Percentiles rank a stretch among this genome's conserved stretches.
Conservation (phyloP, 495 filamentous ascomycete species). For the Cudoniella acicularis region DNA sequence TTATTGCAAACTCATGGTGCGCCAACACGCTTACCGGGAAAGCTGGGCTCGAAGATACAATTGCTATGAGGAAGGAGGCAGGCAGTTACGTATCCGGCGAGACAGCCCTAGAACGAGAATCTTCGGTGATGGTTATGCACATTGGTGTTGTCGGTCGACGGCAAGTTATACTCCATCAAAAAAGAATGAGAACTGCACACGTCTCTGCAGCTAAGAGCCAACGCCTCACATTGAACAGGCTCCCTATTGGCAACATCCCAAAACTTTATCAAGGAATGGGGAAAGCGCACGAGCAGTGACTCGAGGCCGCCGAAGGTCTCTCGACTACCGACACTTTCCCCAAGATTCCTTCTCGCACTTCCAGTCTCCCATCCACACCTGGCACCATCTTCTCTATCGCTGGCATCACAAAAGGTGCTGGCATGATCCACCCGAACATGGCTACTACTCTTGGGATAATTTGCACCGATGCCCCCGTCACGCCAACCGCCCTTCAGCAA, state of each 20-base stretch:
- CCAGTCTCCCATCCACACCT: slow-evolving; percentile 79
- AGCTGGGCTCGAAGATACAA: slow-evolving; percentile 84
- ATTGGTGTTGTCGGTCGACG: no score
- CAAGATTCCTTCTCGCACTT: slow-evolving; percentile 83
- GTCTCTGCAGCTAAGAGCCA: not conserved
- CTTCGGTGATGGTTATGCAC: slow-evolving; percentile 83
- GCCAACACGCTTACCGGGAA: slow-evolving; percentile 97
- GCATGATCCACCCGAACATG: slow-evolving; percentile 99
- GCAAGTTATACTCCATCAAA: slow-evolving; percentile 96
- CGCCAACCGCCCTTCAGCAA: slow-evolving; percentile 58
- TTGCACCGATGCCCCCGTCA: slow-evolving; percentile 87
- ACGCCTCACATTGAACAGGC: slow-evolving; percentile 35
- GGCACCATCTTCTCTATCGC: slow-evolving; percentile 74
- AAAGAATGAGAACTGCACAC: slow-evolving; percentile 51
- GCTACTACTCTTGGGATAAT: slow-evolving; percentile 91
- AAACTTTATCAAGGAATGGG: slow-evolving; percentile 64
- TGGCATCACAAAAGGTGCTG: slow-evolving; percentile 96
- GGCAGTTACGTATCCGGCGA: slow-evolving; percentile 55
- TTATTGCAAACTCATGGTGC: slow-evolving; percentile 93
- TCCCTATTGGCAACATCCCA: slow-evolving; percentile 92
- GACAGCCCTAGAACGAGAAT: slow-evolving; percentile 55
- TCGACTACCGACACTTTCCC: slow-evolving; percentile 99
- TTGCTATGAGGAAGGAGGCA: slow-evolving; percentile 72
- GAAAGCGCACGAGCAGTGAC: slow-evolving; percentile 77
- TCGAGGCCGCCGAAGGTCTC: slow-evolving; percentile 83